Evolutionary conservation across 2,329 filamentous ascomycete species (phyloP).

Genomic region (Aotearoamyces nothofagi): DNA sequence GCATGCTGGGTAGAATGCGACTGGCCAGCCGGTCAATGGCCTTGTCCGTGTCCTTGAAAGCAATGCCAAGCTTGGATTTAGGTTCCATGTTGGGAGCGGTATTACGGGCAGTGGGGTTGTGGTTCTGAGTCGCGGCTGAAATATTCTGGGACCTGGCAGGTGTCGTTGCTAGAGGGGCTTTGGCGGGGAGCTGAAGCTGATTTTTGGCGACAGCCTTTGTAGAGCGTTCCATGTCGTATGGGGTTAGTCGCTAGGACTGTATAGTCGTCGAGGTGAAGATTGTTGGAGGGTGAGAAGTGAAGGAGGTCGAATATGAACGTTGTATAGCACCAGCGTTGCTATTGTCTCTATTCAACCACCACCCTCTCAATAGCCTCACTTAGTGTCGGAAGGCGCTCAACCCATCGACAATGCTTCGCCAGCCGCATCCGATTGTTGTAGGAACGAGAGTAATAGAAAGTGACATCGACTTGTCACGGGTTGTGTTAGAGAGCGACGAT

Average conservation of each 20-base stretch:
- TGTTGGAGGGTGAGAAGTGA: neutral
- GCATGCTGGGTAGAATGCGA: conserved; percentile 3
- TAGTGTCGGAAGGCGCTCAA: conserved; percentile 1
- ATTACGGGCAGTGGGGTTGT: too few relatives aligned
- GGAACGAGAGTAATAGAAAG: neutral
- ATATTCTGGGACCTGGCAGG: too few relatives aligned
- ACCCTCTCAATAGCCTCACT: conserved; percentile 1
- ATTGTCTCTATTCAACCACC: conserved; percentile 1
- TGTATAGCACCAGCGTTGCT: neutral
- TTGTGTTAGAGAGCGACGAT: too few relatives aligned
- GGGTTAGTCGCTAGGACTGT: neutral
- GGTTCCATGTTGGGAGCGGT: neutral
- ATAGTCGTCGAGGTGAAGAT: neutral
- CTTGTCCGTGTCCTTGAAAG: neutral
- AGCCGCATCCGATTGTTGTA: neutral
- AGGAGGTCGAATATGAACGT: neutral
- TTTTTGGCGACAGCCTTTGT: neutral
- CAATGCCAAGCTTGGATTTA: neutral
- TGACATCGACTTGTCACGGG: too few relatives aligned
- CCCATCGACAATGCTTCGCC: conserved; percentile 2
- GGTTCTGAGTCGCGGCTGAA: too few relatives aligned
- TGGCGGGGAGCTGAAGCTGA: neutral
- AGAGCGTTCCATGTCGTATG: neutral
- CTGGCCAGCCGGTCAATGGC: neutral
- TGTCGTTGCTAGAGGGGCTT: too few relatives aligned